Percentiles rank a stretch among this genome's conserved stretches.
These are phyloP conservation scores for Cyathus striatus DNA, from an alignment of 768 basidiomycete species.

Conservation along the genomic window DNA sequence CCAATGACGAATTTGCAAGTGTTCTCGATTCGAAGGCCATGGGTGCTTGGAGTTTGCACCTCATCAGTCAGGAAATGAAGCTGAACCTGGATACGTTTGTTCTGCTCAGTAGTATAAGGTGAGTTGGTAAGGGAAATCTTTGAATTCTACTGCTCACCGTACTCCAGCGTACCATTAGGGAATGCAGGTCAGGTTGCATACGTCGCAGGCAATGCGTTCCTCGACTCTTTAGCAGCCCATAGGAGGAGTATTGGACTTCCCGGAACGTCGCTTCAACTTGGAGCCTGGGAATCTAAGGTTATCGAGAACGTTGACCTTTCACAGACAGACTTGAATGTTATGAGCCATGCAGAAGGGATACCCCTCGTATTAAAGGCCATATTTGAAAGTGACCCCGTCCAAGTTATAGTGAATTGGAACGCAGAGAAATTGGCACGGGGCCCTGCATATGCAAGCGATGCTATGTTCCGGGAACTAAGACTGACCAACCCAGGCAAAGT, in stretches of 20 bases:
- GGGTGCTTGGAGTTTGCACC: constrained; percentile 26
- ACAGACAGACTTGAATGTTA: constrained; percentile 5
- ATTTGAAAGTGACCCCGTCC: constrained; percentile 7
- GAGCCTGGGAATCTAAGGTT: constrained; percentile 14
- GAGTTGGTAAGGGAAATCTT: constrained; percentile 3
- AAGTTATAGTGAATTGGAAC: constrained; percentile 14
- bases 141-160: constrained; percentile 1
- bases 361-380: constrained; percentile 15
- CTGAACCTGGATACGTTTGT: constrained; percentile 23
- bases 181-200: constrained; percentile 15
- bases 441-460: constrained; percentile 3
- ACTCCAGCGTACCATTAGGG: constrained; percentile 10
- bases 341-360: constrained; percentile 13
- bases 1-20: constrained; percentile 13
- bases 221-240: constrained; percentile 12
- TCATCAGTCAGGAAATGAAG: constrained; percentile 17
- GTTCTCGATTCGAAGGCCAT: constrained; percentile 21
- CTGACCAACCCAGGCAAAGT: background rate
- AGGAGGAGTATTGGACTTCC: constrained; percentile 7
- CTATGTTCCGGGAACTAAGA: background rate
- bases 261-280: constrained; percentile 12
- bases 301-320: constrained; percentile 7
- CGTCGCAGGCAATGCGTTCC: constrained; percentile 13
- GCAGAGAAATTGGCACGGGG: constrained; percentile 3
- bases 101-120: constrained; percentile 25